Conservation (phyloP, 2,329 filamentous ascomycete genomes). For the Plenodomus tracheiphilus region DNA sequence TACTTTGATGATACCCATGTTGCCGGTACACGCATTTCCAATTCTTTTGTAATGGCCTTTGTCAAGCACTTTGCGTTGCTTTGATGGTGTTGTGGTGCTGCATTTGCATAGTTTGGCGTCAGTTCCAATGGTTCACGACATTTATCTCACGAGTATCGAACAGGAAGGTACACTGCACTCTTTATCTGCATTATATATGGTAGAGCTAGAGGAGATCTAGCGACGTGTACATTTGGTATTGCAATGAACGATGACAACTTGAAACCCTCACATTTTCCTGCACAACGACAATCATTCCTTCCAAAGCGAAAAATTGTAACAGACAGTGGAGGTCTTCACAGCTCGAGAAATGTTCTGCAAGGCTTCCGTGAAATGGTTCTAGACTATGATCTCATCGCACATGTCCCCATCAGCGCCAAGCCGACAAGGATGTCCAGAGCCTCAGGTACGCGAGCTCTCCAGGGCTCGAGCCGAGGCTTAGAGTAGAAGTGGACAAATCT, state of each 20-base stretch:
- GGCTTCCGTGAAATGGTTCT: not conserved
- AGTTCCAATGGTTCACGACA: not conserved
- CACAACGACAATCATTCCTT: too few species aligned
- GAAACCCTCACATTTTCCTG: too few species aligned
- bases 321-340: too few species aligned
- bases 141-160: not conserved
- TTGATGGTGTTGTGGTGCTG: conserved; percentile 1
- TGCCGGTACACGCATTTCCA: not conserved
- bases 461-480: too few species aligned
- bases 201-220: not conserved
- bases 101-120: conserved; percentile 25
- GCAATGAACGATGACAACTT: not conserved
- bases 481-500: too few species aligned
- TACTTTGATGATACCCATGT: conserved; percentile 13
- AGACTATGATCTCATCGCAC: conserved; percentile 21
- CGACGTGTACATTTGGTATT: not conserved
- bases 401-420: conserved; percentile 13
- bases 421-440: conserved; percentile 1
- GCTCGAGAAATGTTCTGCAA: too few species aligned
- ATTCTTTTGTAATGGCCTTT: not conserved
- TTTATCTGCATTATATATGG: conserved; percentile 1
- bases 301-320: too few species aligned
- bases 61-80: not conserved
- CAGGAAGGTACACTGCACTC: not conserved
- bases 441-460: not conserved